Evolutionary conservation across 345 rosid genomes (phyloP).

Genomic region (Syzygium grande): DNA sequence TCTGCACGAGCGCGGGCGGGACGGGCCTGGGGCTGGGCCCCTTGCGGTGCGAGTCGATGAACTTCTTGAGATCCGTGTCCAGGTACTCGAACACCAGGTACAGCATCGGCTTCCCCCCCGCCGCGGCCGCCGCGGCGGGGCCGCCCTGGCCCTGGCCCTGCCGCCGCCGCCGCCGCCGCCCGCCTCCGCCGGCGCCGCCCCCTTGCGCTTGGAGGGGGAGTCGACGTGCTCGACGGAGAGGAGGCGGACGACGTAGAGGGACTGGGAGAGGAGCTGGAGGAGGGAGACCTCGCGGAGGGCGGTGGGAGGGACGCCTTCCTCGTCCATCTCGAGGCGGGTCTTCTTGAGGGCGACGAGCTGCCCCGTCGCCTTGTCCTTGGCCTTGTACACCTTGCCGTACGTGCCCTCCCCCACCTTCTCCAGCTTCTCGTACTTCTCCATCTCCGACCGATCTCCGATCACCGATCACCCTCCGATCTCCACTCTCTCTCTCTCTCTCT

Average conservation of each 20-base stretch:
- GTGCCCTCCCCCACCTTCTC: slow-evolving; percentile 99
- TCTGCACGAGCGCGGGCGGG: slow-evolving; percentile 48
- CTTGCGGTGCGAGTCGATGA: slow-evolving; percentile 70
- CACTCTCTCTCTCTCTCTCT: too few relatives aligned
- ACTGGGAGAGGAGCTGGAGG: slow-evolving; percentile 86
- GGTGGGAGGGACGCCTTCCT: slow-evolving; percentile 95
- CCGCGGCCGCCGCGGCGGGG: not conserved
- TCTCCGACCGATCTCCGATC: not conserved
- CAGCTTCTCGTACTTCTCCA: slow-evolving; percentile 96
- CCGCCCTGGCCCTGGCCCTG: not conserved
- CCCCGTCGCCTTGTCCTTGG: slow-evolving; percentile 70
- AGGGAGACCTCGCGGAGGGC: slow-evolving; percentile 93
- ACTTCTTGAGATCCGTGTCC: slow-evolving; percentile 92
- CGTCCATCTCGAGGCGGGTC: slow-evolving; percentile 93
- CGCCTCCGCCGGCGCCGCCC: not conserved
- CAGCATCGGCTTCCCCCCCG: slow-evolving; percentile 49
- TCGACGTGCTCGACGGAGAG: slow-evolving; percentile 87
- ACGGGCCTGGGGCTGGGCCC: slow-evolving; percentile 68
- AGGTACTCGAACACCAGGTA: slow-evolving; percentile 89
- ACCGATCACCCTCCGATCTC: not conserved
- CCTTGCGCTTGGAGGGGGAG: slow-evolving; percentile 10
- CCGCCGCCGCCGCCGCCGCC: not conserved
- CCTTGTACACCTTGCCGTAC: slow-evolving; percentile 93
- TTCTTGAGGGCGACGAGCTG: slow-evolving; percentile 85
- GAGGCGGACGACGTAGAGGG: slow-evolving; percentile 81